These are phyloP conservation scores for Fulvia fulva DNA, from an alignment of 2,329 filamentous ascomycete species.

Conservation along the genomic window DNA sequence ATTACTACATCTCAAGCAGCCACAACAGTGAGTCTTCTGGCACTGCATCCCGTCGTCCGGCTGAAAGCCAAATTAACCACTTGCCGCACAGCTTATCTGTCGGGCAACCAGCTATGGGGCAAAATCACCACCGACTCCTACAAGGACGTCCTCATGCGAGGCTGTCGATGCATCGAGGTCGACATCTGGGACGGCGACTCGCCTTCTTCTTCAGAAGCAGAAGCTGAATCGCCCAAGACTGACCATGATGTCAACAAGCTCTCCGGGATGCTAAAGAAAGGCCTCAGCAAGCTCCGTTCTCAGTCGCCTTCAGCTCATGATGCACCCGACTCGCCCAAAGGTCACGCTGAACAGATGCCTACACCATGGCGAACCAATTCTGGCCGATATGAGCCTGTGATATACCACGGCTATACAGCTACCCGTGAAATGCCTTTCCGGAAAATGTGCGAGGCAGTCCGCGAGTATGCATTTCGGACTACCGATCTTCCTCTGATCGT, in stretches of 20 bases:
- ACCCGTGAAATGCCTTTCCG: constrained; percentile 84
- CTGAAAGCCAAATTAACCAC: neutral
- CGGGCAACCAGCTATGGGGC: constrained; percentile 79
- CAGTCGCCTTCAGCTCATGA: constrained; percentile 13
- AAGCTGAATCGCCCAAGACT: constrained; percentile 18
- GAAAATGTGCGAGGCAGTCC: constrained; percentile 76
- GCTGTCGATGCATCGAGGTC: constrained; percentile 88
- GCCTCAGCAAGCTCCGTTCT: constrained; percentile 25
- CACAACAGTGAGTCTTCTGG: constrained; percentile 68
- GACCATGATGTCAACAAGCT: constrained; percentile 34
- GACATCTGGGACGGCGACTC: constrained; percentile 82
- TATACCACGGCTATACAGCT: constrained; percentile 61
- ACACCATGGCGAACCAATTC: constrained; percentile 28
- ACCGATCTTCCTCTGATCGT: constrained; percentile 78
- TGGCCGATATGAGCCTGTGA: constrained; percentile 28
- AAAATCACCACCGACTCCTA: constrained; percentile 75
- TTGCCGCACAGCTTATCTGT: constrained; percentile 45
- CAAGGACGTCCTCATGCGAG: constrained; percentile 62
- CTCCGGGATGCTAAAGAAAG: constrained; percentile 27
- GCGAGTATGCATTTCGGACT: constrained; percentile 70
- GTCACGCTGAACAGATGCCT: constrained; percentile 21
- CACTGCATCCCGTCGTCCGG: constrained; percentile 53
- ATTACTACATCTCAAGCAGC: constrained; percentile 92
- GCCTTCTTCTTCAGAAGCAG: constrained; percentile 37
- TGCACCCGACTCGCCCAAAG: constrained; percentile 10